Conservation (phyloP, 2,329 filamentous ascomycete genomes). For the Colletotrichum liriopes region DNA sequence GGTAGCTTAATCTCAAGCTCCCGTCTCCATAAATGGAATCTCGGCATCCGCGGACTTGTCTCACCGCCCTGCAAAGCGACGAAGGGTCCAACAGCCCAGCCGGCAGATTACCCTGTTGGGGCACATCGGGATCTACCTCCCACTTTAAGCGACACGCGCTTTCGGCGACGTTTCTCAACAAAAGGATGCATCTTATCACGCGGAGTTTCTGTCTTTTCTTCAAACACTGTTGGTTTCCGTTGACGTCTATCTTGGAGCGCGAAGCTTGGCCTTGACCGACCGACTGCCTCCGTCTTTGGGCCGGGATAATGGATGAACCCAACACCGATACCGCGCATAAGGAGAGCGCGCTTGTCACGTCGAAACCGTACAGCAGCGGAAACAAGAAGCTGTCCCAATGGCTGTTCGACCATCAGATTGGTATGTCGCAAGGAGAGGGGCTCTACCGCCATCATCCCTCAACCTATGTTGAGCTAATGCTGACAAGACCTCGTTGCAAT, state of each 20-base stretch:
- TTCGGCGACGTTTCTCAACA: neutral
- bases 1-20: neutral
- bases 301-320: conserved; percentile 1
- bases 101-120: conserved; percentile 9
- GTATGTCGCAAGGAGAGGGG: neutral
- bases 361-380: neutral
- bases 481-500: neutral
- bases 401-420: conserved; percentile 7
- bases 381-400: conserved; percentile 1
- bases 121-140: neutral
- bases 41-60: neutral
- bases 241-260: conserved; percentile 5
- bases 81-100: conserved; percentile 13
- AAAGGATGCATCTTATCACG: neutral
- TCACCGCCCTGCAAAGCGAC: conserved; percentile 16
- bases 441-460: neutral
- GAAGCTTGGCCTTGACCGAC: neutral
- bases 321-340: neutral
- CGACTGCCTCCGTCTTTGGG: neutral
- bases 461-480: neutral
- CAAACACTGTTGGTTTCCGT: neutral
- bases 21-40: neutral
- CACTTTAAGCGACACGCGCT: conserved; percentile 9
- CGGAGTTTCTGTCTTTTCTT: neutral
- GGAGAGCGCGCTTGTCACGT: neutral